Evolutionary conservation across 1,139 yeast genomes (phyloP), one percentile per base, ranked within the genome.

Genomic region (Kodamaea alishanica): DNA sequence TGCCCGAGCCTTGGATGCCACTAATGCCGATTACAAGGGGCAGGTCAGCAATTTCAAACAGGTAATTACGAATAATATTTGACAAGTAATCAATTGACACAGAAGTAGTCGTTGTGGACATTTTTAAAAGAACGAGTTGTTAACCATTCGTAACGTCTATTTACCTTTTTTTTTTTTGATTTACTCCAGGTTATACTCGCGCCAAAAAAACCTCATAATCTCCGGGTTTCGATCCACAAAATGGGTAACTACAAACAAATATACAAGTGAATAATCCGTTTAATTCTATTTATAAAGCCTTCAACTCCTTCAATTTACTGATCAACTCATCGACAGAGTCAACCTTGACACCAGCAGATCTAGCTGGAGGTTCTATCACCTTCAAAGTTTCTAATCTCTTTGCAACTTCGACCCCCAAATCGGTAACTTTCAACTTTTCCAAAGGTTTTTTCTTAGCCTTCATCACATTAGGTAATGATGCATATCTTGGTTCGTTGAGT

Each of bases 401-500:
- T 26, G 76, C 60, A 12, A 80, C 59, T 37, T 83, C 87, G 26
- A 88, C 71, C 23, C 81, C 87, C 46, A 86, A 76, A 52, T 86
- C 95, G n/a, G 70, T 68, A 11, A 85, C 70, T 57, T 77, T 79
- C 49, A 84, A 62, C 52, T 80, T 82, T 50, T 78, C 84, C 61
- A 90, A 73, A 6, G 96, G 96, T 73, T 88, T 89, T 79, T 90
- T 90, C 73, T 92, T 92, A 40, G 97, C 98, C 73, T 92, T 92
- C 98, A 92, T 92, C 66, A 89, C 79, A 61, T 90, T 92, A 42
- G 96, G 97, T 56, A 92, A 74, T 8, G 95, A 81, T 12, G 95
- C 96, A 58, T 88, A 92, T 52, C 97, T 80, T 39, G 98, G 98
- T 57, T 81, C 94, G 60, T 92, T 92, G 55, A 92, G 77, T 63